Conservation (phyloP, 2,329 filamentous ascomycete genomes). For the Cytospora schulzeri region DNA sequence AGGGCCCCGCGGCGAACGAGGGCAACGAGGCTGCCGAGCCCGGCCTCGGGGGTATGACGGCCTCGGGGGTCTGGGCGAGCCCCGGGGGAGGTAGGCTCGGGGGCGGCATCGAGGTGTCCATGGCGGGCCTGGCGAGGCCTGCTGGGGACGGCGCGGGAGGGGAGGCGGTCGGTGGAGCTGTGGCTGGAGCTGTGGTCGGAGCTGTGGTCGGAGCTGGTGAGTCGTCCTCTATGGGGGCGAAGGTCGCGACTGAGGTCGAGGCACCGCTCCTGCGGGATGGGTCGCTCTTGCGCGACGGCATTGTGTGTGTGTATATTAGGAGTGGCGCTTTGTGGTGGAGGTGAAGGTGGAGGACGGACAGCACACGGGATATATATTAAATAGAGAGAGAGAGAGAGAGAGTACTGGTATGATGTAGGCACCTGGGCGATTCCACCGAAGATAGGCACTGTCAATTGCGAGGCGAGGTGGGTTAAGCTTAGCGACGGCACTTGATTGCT, state of each 20-base stretch:
- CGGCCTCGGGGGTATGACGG: conserved; percentile 30
- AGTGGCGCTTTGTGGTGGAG: neutral
- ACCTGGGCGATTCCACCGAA: neutral
- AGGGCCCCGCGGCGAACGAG: neutral
- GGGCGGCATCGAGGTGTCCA: conserved; percentile 29
- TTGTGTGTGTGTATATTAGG: conserved; percentile 33
- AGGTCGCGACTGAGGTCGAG: conserved; percentile 49
- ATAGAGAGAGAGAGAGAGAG: too few species aligned
- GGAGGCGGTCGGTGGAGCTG: conserved; percentile 27
- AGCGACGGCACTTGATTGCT: neutral
- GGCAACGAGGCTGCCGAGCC: conserved; percentile 30
- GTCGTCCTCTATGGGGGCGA: conserved; percentile 48
- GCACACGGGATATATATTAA: too few species aligned
- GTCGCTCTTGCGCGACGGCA: conserved; percentile 61
- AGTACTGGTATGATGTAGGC: neutral
- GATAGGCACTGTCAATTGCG: neutral
- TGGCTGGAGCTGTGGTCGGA: conserved; percentile 28
- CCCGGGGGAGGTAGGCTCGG: conserved; percentile 31
- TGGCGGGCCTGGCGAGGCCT: conserved; percentile 31
- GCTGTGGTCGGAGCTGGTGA: conserved; percentile 24
- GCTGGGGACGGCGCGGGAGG: conserved; percentile 28
- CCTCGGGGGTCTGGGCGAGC: conserved; percentile 22
- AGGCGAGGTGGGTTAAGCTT: neutral
- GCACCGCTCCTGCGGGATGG: conserved; percentile 47
- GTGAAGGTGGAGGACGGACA: neutral